Conservation (phyloP, 2,329 filamentous ascomycete species). For the Davidsoniella eucalypti region DNA sequence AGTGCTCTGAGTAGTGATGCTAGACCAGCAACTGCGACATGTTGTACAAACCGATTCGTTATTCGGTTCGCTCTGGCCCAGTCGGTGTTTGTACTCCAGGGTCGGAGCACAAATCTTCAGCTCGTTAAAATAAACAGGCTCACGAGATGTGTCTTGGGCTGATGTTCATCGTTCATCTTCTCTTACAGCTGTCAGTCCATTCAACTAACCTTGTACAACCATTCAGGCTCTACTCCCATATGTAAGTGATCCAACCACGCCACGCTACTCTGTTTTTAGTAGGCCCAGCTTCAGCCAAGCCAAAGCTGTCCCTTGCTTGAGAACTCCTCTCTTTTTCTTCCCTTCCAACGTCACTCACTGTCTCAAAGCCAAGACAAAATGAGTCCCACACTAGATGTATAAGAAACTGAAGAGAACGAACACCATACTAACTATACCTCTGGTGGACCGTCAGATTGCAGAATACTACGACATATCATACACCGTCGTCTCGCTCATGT, state of each 20-base stretch:
- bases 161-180: not conserved
- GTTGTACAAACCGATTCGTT: too few relatives aligned
- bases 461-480: slow-evolving; percentile 44
- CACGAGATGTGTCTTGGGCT: not conserved
- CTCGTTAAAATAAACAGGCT: not conserved
- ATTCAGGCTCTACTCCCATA: slow-evolving; percentile 31
- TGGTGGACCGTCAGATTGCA: slow-evolving; percentile 5
- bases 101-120: not conserved
- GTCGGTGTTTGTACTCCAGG: not conserved
- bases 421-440: not conserved
- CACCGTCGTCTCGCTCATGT: slow-evolving; percentile 47
- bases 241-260: slow-evolving; percentile 18
- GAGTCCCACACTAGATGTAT: not conserved
- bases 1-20: not conserved
- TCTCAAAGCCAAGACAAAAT: not conserved
- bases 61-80: not conserved
- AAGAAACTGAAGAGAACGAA: not conserved
- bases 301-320: too few relatives aligned
- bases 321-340: not conserved
- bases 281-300: not conserved
- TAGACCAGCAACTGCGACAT: not conserved
- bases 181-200: slow-evolving; percentile 4
- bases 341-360: not conserved
- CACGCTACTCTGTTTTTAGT: not conserved
- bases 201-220: slow-evolving; percentile 4